Evolutionary conservation across 345 rosid species (phyloP), one percentile per base, ranked within the genome.

Genomic region (Pseudoturritis turrita): DNA sequence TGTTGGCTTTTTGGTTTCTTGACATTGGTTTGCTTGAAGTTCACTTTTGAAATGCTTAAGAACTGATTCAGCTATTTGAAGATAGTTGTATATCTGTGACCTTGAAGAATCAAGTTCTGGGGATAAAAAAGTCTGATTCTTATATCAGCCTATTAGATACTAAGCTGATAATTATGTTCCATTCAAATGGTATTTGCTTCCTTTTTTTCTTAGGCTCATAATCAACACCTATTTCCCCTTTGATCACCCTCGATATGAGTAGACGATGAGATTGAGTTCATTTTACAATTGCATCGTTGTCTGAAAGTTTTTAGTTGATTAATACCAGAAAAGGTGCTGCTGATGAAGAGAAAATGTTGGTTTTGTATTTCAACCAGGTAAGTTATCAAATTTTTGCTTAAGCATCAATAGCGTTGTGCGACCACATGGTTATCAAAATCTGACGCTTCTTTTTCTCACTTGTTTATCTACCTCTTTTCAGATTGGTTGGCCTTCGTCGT

Each of bases 401-500:
- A 49, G 15, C 40, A 9, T 68, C 55, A 62, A 31, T 12, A 17
- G 9, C 23, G 3, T 46, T 28, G 9, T 51, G 7, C 10, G 26
- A n/a, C 33, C 46, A 23, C 39, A 3, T 3, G 3, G 5, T n/a
- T 57, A 29, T 31, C 22, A 15, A 21, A 26, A 19, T 19, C 45
- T 19, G 40, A 41, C 36, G 10, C 43, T 62, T 46, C 51, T 17
- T 70, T 61, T 44, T 25, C 36, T 76, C 26, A 33, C 66, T 51
- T 55, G 19, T 44, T 61, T 26, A 5, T 17, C 29, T 13, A 5
- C 61, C 22, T 40, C 54, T 63, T 45, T 81, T 67, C 85, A 94
- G 95, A 91, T 91, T 81, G 98, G 97, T 41, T 94, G 96, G 98
- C 98, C 98, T 75, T 84, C 87, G 56, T 88, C 96, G 10, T 75